phyloP scores from a whole-genome alignment of 495 filamentous ascomycete genomes.

The Penicillium turbatum region DNA sequence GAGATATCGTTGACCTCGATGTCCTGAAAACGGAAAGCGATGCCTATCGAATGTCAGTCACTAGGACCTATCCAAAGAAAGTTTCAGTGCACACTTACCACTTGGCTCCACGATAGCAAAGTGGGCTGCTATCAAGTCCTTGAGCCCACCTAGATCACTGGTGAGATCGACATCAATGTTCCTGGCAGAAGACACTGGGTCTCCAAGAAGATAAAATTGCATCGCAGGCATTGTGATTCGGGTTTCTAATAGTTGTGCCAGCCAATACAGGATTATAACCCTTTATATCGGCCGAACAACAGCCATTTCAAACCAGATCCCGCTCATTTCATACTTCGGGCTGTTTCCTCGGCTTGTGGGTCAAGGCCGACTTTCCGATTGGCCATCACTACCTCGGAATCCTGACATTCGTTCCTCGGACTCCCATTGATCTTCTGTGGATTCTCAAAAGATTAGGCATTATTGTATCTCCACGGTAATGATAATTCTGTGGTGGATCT shows the following conservation, averaged over 20 bases:
- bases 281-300: conserved; percentile 4
- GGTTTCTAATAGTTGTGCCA: neutral
- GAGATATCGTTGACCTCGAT: conserved; percentile 17
- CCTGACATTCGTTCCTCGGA: neutral
- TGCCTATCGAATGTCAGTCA: conserved; percentile 18
- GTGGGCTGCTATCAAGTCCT: conserved; percentile 31
- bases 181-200: conserved; percentile 25
- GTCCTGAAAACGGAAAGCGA: conserved; percentile 35
- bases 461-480: neutral
- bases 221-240: conserved; percentile 25
- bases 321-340: conserved; percentile 4
- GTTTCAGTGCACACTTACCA: conserved; percentile 12
- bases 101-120: conserved; percentile 28
- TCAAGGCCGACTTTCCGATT: neutral
- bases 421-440: neutral
- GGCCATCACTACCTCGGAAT: neutral
- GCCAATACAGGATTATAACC: neutral
- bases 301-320: neutral
- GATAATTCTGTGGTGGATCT: neutral
- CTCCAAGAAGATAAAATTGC: conserved; percentile 36
- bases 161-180: conserved; percentile 22
- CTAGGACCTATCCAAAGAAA: neutral
- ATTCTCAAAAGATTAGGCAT: neutral
- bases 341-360: conserved; percentile 5
- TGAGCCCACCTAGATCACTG: conserved; percentile 21